A percentile compares a stretch with the other conserved stretches of the same genome.
These are phyloP conservation scores for Saccharomycopsis guyanensis DNA, from an alignment of 805 yeast species.

Conservation along the genomic window DNA sequence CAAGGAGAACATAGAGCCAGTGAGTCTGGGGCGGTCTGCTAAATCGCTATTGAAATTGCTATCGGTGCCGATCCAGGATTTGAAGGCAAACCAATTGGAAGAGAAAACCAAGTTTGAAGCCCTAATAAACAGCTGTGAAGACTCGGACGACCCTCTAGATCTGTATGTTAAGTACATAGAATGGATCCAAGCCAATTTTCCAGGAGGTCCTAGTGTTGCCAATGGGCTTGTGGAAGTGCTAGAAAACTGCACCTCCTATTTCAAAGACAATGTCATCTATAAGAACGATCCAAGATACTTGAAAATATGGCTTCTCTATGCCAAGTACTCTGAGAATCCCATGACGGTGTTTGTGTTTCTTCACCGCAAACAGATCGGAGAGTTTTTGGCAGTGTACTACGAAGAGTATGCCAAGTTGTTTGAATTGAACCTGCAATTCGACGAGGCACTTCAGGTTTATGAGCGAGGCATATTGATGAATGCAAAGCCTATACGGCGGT, in stretches of 20 bases:
- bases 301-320: slow-evolving; percentile 74
- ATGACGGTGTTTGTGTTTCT: slow-evolving; percentile 64
- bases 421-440: slow-evolving; percentile 40
- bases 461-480: slow-evolving; percentile 45
- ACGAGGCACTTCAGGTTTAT: slow-evolving; percentile 55
- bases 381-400: slow-evolving; percentile 57
- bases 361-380: slow-evolving; percentile 65
- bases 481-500: slow-evolving; percentile 59
- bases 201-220: slow-evolving; percentile 51
- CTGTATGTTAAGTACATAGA: slow-evolving; percentile 62
- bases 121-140: slow-evolving; percentile 43
- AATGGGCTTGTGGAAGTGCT: slow-evolving; percentile 59
- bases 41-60: slow-evolving; percentile 42
- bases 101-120: slow-evolving; percentile 44
- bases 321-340: slow-evolving; percentile 60
- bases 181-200: slow-evolving; percentile 62
- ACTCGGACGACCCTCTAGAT: slow-evolving; percentile 77
- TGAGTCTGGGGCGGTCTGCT: slow-evolving; percentile 64
- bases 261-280: slow-evolving; percentile 58
- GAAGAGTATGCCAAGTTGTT: slow-evolving; percentile 67
- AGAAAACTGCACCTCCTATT: slow-evolving; percentile 64
- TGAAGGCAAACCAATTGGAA: slow-evolving; percentile 25
- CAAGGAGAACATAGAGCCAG: slow-evolving; percentile 71
- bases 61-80: slow-evolving; percentile 24
- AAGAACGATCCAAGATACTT: slow-evolving; percentile 79